Evolutionary conservation across 805 yeast genomes (phyloP).

Genomic region (Saturnispora serradocipensis): DNA sequence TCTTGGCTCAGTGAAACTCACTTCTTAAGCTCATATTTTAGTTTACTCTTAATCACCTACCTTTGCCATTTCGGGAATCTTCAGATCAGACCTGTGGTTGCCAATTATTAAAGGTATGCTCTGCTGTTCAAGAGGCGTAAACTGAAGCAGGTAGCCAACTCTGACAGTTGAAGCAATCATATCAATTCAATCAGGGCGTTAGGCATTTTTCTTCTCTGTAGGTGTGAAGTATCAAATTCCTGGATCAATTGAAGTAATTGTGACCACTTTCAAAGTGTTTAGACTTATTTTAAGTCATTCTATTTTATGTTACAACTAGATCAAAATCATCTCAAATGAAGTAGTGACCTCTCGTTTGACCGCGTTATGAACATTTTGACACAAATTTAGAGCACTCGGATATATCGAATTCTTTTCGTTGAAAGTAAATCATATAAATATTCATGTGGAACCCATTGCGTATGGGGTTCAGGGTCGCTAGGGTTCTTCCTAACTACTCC

Average conservation of each 20-base stretch:
- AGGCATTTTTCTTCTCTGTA: too few species aligned
- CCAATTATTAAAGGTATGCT: too few species aligned
- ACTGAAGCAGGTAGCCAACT: too few species aligned
- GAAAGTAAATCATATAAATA: background rate
- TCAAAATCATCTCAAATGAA: background rate
- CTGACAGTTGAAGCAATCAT: too few species aligned
- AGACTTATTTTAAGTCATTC: too few species aligned
- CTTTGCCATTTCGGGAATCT: background rate
- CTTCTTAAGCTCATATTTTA: background rate
- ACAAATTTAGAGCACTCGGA: constrained; percentile 1
- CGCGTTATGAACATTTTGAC: background rate
- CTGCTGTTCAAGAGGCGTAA: too few species aligned
- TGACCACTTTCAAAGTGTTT: background rate
- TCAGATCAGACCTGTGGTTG: background rate
- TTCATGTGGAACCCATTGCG: constrained; percentile 3
- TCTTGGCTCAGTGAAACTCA: background rate
- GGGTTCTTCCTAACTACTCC: background rate
- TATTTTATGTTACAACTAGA: background rate
- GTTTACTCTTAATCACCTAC: background rate
- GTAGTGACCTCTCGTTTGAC: background rate
- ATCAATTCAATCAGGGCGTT: too few species aligned
- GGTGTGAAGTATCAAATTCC: too few species aligned
- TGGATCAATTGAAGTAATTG: background rate
- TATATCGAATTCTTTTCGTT: constrained; percentile 4
- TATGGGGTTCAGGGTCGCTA: background rate